A percentile compares a stretch with the other conserved stretches of the same genome.
Conservation (phyloP, 1,139 yeast genomes). For the Yamadazyma membranifaciens region DNA sequence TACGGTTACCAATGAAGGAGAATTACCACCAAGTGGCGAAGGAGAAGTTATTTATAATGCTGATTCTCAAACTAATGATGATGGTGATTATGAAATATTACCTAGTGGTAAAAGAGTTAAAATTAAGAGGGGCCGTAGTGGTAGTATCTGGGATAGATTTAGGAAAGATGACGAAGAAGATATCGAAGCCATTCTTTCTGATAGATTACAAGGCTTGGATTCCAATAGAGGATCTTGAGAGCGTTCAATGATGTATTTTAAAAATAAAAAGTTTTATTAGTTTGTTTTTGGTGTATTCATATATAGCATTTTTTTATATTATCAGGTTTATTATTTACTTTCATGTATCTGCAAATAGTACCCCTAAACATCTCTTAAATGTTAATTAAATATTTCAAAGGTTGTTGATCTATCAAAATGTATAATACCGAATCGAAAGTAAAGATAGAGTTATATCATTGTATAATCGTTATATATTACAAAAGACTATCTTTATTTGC, state of each 20-base stretch:
- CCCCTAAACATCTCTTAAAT: too few relatives aligned
- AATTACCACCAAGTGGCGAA: constrained; percentile 52
- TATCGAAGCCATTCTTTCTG: constrained; percentile 57
- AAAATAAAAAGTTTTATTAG: too few relatives aligned
- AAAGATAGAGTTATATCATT: too few relatives aligned
- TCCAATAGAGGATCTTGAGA: not conserved
- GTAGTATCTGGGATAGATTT: constrained; percentile 24
- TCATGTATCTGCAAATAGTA: too few relatives aligned
- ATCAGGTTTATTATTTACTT: too few relatives aligned
- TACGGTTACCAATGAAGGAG: constrained; percentile 43
- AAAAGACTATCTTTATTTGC: not conserved
- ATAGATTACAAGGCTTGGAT: constrained; percentile 32
- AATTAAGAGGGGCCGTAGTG: constrained; percentile 26
- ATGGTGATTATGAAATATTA: constrained; percentile 44
- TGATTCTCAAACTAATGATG: constrained; percentile 19
- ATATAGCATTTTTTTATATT: too few relatives aligned
- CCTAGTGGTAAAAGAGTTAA: constrained; percentile 70
- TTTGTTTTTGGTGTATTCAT: too few relatives aligned
- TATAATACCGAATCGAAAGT: too few relatives aligned
- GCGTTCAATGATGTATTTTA: too few relatives aligned
- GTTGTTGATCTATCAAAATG: too few relatives aligned
- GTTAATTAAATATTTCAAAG: too few relatives aligned
- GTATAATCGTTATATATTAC: not conserved
- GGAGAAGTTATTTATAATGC: constrained; percentile 32
- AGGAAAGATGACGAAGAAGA: constrained; percentile 44